Conservation (phyloP, 192 early-diverging fungal species). For the Coemansia sp. region DNA sequence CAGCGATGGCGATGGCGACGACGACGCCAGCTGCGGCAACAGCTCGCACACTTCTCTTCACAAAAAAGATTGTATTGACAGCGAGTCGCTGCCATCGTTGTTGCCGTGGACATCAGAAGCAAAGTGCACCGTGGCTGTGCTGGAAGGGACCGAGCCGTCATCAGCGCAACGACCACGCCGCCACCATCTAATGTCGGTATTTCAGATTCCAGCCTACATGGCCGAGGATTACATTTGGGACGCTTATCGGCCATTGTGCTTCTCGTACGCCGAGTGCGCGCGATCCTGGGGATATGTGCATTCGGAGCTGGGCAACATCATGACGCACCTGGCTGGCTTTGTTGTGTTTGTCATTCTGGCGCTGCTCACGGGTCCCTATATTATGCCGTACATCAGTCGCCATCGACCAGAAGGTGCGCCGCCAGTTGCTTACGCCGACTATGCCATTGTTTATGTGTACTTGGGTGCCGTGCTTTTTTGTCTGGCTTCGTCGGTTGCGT, state of each 20-base stretch:
- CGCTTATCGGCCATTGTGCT: conserved; percentile 72
- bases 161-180: too few species aligned
- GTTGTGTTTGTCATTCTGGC: conserved; percentile 56
- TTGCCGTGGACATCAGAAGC: not conserved
- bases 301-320: conserved; percentile 90
- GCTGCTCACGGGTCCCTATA: conserved; percentile 37
- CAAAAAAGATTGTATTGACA: not conserved
- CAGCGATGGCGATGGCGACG: not conserved
- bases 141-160: not conserved
- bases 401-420: not conserved
- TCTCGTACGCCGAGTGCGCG: conserved; percentile 69
- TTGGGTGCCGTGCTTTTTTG: conserved; percentile 73
- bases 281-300: conserved; percentile 77
- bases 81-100: too few species aligned
- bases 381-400: conserved; percentile 19
- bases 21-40: not conserved
- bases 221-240: conserved; percentile 72
- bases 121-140: conserved; percentile 1
- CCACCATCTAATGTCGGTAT: conserved; percentile 31
- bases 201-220: conserved; percentile 67
- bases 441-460: conserved; percentile 69
- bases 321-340: conserved; percentile 73
- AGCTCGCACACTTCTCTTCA: not conserved
- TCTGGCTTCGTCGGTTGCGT: conserved; percentile 70
- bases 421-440: conserved; percentile 55